Evolutionary conservation across 2,329 filamentous ascomycete species (phyloP), one percentile per base, ranked within the genome.

Genomic region (Fusarium keratoplasticum): DNA sequence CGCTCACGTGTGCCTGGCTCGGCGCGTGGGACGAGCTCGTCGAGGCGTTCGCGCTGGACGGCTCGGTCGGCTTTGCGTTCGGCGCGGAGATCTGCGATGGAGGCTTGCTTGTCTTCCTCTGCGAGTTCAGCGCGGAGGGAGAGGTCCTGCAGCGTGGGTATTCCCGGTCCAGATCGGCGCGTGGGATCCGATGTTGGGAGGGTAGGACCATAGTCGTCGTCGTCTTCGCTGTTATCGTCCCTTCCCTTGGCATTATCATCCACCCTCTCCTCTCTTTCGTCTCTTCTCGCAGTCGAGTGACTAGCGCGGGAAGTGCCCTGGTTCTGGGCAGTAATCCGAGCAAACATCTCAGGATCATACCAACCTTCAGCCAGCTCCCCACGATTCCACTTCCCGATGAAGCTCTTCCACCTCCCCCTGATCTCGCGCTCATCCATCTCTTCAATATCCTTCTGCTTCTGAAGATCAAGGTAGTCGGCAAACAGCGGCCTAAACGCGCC

Each of bases 341-440:
- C 76, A 70, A 94, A 90, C 73, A 91, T 93, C 67, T 89, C 89
- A 9, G 95, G 93, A 79, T 97, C 94, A 83, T 98, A 99, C 96
- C 96, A 99, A 55, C 94, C 94, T 82, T 96, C 93, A 6, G 94
- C 93, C 72, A 98, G 86, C 84, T 96, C 94, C 80, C 92, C 93
- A 77, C 91, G 90, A 85, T 99, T 99, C 96, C 96, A 99, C 86
- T 95, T 96, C 5, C 89, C 87, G 14, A 96, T 82, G 78, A 98
- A 99, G 81, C 95, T 96, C 87, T 98, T 98, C 95, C 96, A 99
- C 64, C 96, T 87, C 2, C 95, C 95, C 73, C 88, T 92, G 1
- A 91, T 83, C 81, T 98, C 95, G n/a, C 89, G 88, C 72, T 94
- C 92, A 65, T 91, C 89, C 75, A 98, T 86, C 11, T 89, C 88